These are phyloP conservation scores for Coniella vitis DNA, from an alignment of 2,329 filamentous ascomycete species.

Conservation along the genomic window DNA sequence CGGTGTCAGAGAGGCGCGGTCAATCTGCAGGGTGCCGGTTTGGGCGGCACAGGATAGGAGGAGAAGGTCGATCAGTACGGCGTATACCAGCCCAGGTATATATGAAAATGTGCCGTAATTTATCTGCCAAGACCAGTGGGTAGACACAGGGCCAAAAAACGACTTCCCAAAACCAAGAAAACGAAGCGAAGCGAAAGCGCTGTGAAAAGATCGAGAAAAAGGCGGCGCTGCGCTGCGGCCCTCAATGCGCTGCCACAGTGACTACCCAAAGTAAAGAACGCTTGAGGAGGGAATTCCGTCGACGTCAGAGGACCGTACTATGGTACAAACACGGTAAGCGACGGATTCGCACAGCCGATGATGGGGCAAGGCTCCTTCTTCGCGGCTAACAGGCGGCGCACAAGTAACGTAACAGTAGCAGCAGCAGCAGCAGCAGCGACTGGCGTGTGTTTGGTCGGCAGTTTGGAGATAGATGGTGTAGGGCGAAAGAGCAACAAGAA, in stretches of 20 bases:
- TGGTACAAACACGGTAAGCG: neutral
- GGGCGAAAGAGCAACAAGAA: neutral
- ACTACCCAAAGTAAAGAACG: neutral
- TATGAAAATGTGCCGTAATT: neutral
- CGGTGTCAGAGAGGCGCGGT: conserved; percentile 2
- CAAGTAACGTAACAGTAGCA: too few relatives aligned
- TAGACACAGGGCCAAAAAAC: neutral
- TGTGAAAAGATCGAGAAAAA: neutral
- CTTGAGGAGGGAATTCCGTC: neutral
- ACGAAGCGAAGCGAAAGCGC: neutral
- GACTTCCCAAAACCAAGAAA: neutral
- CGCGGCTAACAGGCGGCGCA: neutral
- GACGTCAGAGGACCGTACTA: conserved; percentile 12
- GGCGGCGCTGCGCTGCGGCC: neutral
- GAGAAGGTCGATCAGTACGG: conserved; percentile 1
- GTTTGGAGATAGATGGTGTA: neutral
- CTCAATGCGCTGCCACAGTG: neutral
- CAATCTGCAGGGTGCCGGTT: neutral
- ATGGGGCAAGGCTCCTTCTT: neutral
- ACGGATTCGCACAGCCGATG: conserved; percentile 5
- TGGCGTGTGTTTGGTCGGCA: neutral
- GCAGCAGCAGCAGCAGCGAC: too few relatives aligned
- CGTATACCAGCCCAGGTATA: conserved; percentile 6
- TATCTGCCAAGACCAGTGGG: neutral
- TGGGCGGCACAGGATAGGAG: neutral